These are phyloP conservation scores for Cnidoscolus chayamansa DNA, from an alignment of 441 rosid genomes.

Conservation along the genomic window DNA sequence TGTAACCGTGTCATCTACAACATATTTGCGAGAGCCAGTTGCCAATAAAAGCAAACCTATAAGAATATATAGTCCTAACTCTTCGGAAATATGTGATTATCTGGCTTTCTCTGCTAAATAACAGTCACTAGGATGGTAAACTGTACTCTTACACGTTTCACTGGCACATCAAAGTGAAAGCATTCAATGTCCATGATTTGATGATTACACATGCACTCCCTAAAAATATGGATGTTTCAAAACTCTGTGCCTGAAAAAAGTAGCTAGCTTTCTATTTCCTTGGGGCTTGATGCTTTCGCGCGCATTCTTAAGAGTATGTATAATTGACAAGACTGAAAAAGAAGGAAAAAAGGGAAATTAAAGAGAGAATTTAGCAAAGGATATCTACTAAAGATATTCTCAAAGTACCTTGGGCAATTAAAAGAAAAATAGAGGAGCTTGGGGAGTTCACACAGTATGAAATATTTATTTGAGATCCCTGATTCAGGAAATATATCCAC, in stretches of 20 bases:
- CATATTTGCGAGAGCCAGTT: not conserved
- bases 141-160: not conserved
- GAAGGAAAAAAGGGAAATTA: not conserved
- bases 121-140: not conserved
- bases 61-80: not conserved
- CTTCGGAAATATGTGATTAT: not conserved
- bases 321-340: not conserved
- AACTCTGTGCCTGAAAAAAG: not conserved
- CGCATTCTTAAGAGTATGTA: not conserved
- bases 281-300: not conserved
- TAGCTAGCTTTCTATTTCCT: not conserved
- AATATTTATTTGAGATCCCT: constrained; percentile 61
- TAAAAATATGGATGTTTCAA: not conserved
- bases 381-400: not conserved
- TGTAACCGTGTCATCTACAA: not conserved
- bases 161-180: not conserved
- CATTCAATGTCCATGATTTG: not conserved
- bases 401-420: constrained; percentile 63
- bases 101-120: not conserved
- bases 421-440: constrained; percentile 47
- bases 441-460: constrained; percentile 51
- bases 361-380: not conserved
- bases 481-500: constrained; percentile 57
- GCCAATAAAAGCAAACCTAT: not conserved
- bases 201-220: not conserved